These are phyloP conservation scores for Aspergillus incahuasiensis DNA, from an alignment of 495 filamentous ascomycete species.

Conservation along the genomic window DNA sequence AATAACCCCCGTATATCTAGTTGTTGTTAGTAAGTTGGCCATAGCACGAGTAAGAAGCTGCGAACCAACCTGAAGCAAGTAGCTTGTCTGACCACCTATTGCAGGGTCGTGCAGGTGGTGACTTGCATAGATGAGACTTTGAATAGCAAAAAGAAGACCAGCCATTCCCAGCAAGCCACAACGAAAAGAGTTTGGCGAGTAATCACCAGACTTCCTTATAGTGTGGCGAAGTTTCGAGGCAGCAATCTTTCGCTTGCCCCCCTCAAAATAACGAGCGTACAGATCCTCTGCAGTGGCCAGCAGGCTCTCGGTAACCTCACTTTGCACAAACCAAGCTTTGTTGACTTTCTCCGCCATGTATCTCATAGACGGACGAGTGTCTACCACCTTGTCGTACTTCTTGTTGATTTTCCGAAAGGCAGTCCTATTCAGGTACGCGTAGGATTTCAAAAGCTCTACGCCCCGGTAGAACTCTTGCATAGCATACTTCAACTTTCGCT, in stretches of 20 bases:
- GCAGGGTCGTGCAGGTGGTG: conserved; percentile 49
- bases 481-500: conserved; percentile 84
- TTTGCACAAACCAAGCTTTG: conserved; percentile 83
- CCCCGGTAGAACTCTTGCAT: conserved; percentile 90
- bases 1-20: conserved; percentile 83
- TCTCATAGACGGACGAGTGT: conserved; percentile 67
- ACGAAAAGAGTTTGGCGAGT: conserved; percentile 67
- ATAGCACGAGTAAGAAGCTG: neutral
- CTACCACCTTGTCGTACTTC: conserved; percentile 90
- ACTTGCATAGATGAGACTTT: conserved; percentile 65
- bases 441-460: conserved; percentile 86
- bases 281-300: conserved; percentile 79
- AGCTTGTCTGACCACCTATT: conserved; percentile 56
- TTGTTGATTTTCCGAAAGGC: conserved; percentile 98
- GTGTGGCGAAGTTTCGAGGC: conserved; percentile 75
- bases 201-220: conserved; percentile 59
- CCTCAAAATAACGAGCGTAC: conserved; percentile 88
- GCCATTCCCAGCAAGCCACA: conserved; percentile 75
- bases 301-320: conserved; percentile 71
- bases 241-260: conserved; percentile 85
- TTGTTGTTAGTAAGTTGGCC: conserved; percentile 20
- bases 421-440: conserved; percentile 79
- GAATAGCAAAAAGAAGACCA: conserved; percentile 66
- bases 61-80: conserved; percentile 62
- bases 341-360: conserved; percentile 94